These are phyloP conservation scores for Russula lepida DNA, from an alignment of 768 basidiomycete genomes.

Conservation along the genomic window DNA sequence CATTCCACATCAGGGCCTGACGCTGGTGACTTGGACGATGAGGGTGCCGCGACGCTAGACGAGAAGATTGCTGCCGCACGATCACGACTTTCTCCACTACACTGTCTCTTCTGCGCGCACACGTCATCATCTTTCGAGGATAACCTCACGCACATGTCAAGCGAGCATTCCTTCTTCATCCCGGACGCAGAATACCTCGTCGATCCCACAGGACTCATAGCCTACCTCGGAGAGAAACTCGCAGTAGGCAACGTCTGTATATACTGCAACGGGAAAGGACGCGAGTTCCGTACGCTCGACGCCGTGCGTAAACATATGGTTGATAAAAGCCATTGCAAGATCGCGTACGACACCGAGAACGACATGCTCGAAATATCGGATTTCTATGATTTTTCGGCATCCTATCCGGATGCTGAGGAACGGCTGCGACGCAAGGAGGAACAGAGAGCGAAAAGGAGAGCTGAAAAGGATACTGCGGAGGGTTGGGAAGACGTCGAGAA, in stretches of 20 bases:
- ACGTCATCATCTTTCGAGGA: slow-evolving; percentile 44
- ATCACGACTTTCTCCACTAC: slow-evolving; percentile 46
- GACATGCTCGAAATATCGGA: slow-evolving; percentile 86
- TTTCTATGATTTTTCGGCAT: slow-evolving; percentile 83
- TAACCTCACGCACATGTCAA: slow-evolving; percentile 83
- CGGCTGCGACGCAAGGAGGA: slow-evolving; percentile 19
- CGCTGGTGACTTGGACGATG: background rate
- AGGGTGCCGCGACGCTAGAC: slow-evolving; percentile 44
- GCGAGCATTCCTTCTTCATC: slow-evolving; percentile 86
- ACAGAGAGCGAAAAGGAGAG: background rate
- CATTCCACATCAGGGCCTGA: slow-evolving; percentile 19
- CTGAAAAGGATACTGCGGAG: slow-evolving; percentile 9
- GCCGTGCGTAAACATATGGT: slow-evolving; percentile 94
- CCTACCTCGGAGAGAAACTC: slow-evolving; percentile 87
- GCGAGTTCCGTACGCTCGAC: slow-evolving; percentile 75
- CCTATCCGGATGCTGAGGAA: slow-evolving; percentile 55
- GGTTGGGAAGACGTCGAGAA: slow-evolving; percentile 30
- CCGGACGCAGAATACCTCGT: slow-evolving; percentile 88
- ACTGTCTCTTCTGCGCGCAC: slow-evolving; percentile 82
- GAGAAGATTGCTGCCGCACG: slow-evolving; percentile 67
- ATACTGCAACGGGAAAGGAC: slow-evolving; percentile 74
- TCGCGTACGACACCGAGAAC: slow-evolving; percentile 74
- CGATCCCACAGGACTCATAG: slow-evolving; percentile 73
- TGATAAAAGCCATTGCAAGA: slow-evolving; percentile 94
- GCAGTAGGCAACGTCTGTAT: slow-evolving; percentile 91